phyloP scores from a whole-genome alignment of 768 basidiomycete genomes.

The Lyophyllum decastes region DNA sequence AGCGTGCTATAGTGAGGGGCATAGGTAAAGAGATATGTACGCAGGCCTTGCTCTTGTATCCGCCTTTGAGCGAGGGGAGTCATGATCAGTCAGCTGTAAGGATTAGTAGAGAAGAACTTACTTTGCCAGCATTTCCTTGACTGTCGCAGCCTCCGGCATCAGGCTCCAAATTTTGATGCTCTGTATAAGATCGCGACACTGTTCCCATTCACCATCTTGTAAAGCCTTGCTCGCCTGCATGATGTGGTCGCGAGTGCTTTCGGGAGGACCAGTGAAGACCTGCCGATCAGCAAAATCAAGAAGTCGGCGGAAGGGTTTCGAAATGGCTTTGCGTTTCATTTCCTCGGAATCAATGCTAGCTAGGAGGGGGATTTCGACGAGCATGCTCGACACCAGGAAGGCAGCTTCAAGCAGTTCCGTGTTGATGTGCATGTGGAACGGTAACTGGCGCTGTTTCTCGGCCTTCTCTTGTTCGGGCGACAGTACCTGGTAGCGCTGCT shows the following conservation, averaged over 20 bases:
- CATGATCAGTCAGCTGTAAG: constrained; percentile 11
- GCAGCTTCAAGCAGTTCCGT: constrained; percentile 96
- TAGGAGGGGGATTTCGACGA: constrained; percentile 93
- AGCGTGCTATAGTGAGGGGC: constrained; percentile 91
- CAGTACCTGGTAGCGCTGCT: constrained; percentile 83
- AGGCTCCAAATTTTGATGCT: constrained; percentile 98
- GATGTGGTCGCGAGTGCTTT: constrained; percentile 97
- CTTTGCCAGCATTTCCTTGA: constrained; percentile 96
- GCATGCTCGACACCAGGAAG: constrained; percentile 98
- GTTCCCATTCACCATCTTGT: constrained; percentile 96
- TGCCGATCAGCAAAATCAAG: constrained; percentile 97
- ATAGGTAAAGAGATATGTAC: constrained; percentile 98
- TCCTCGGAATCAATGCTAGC: constrained; percentile 96
- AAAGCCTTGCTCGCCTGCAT: constrained; percentile 98
- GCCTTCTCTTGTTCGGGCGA: constrained; percentile 96
- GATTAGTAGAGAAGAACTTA: constrained; percentile 37
- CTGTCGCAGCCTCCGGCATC: constrained; percentile 84
- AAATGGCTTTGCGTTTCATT: constrained; percentile 87
- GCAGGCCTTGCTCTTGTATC: constrained; percentile 96
- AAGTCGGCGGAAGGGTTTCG: constrained; percentile 94
- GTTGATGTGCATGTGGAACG: constrained; percentile 99
- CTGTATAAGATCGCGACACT: constrained; percentile 89
- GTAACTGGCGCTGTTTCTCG: constrained; percentile 92
- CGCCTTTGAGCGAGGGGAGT: constrained; percentile 52
- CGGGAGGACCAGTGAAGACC: constrained; percentile 97